These are phyloP conservation scores for Hemerocallis citrina DNA, from an alignment of 106 monocot genomes.

Conservation along the genomic window DNA sequence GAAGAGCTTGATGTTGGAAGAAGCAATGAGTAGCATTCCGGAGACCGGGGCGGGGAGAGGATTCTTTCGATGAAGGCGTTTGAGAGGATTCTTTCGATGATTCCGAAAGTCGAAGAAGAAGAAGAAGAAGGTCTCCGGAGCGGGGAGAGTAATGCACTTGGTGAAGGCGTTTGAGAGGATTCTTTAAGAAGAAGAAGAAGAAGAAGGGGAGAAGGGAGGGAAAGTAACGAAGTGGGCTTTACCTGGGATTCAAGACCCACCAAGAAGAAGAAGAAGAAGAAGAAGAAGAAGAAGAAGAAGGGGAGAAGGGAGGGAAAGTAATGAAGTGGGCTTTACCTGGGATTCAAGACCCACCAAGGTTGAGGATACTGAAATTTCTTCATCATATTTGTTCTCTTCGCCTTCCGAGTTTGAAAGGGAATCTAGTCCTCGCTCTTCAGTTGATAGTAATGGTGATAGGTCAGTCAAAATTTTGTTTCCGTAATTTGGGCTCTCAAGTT, in stretches of 20 bases:
- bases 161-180: too few relatives aligned
- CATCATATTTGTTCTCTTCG: constrained; percentile 15
- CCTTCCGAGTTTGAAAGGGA: constrained; percentile 22
- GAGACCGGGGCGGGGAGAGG: constrained; percentile 56
- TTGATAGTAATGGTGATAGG: constrained; percentile 37
- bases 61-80: constrained; percentile 68
- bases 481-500: neutral
- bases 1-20: constrained; percentile 38
- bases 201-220: too few relatives aligned
- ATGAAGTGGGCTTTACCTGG: constrained; percentile 39
- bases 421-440: constrained; percentile 23
- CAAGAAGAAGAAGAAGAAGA: too few relatives aligned
- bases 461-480: neutral
- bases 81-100: constrained; percentile 42
- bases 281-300: neutral
- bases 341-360: constrained; percentile 11
- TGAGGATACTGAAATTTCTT: neutral
- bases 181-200: too few relatives aligned
- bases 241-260: too few relatives aligned
- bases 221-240: too few relatives aligned
- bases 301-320: constrained; percentile 1
- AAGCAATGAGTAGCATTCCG: constrained; percentile 40
- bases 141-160: too few relatives aligned
- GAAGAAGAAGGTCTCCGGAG: too few relatives aligned
- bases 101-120: too few relatives aligned